A percentile compares a stretch with the other conserved stretches of the same genome.
Evolutionary conservation across 495 filamentous ascomycete species (phyloP).

Genomic region (Lasiosphaeris hirsuta): DNA sequence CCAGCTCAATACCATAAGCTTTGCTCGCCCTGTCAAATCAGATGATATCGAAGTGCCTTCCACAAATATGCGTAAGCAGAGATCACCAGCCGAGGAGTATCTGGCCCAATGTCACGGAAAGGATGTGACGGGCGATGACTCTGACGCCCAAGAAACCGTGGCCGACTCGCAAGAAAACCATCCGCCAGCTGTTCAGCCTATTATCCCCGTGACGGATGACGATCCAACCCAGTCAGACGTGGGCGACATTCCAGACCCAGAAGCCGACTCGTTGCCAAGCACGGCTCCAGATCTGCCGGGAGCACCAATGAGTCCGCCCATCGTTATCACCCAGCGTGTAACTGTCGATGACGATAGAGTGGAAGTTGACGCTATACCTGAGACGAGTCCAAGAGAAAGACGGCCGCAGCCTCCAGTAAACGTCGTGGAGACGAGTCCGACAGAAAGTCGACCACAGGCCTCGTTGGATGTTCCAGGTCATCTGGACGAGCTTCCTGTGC

Average conservation of each 20-base stretch:
- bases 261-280: slow-evolving; percentile 7
- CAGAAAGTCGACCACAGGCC: slow-evolving; percentile 4
- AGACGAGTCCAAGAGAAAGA: slow-evolving; percentile 34
- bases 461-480: neutral
- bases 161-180: slow-evolving; percentile 29
- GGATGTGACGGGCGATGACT: neutral
- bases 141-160: slow-evolving; percentile 16
- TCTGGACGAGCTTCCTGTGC: neutral
- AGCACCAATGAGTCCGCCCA: slow-evolving; percentile 5
- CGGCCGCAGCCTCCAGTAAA: too few relatives aligned
- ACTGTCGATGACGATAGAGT: slow-evolving; percentile 7
- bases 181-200: slow-evolving; percentile 2
- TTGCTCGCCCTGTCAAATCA: slow-evolving; percentile 27
- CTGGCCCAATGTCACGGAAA: slow-evolving; percentile 18
- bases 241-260: slow-evolving; percentile 13
- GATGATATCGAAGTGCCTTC: slow-evolving; percentile 39
- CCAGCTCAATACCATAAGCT: slow-evolving; percentile 34
- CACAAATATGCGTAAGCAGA: slow-evolving; percentile 27
- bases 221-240: slow-evolving; percentile 23
- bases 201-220: slow-evolving; percentile 3
- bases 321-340: neutral
- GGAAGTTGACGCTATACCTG: slow-evolving; percentile 35
- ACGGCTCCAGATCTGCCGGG: slow-evolving; percentile 10
- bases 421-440: slow-evolving; percentile 43
- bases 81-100: slow-evolving; percentile 20